Conservation (phyloP, 2,329 filamentous ascomycete species). For the Exophiala sp. region DNA sequence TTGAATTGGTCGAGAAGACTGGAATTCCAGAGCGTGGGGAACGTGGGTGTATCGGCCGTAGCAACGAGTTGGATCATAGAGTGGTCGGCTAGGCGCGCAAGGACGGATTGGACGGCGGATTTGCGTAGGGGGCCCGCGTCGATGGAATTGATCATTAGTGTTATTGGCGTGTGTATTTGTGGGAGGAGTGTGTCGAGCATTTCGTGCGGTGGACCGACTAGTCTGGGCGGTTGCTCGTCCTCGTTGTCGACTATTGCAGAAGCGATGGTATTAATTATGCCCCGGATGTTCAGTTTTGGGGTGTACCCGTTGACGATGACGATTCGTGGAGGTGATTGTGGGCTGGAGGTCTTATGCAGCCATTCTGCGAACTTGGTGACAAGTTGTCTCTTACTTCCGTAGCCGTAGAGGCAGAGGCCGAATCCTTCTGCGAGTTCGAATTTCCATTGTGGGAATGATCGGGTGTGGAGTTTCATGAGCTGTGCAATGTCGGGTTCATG, state of each 20-base stretch:
- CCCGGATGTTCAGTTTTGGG: constrained; percentile 43
- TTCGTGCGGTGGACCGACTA: constrained; percentile 63
- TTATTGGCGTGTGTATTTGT: constrained; percentile 58
- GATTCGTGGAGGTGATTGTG: constrained; percentile 49
- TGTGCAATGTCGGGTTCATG: constrained; percentile 69
- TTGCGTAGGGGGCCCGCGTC: constrained; percentile 76
- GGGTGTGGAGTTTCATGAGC: constrained; percentile 69
- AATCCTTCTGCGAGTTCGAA: constrained; percentile 88
- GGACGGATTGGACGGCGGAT: constrained; percentile 63
- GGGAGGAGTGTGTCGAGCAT: constrained; percentile 65
- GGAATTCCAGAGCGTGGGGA: constrained; percentile 84
- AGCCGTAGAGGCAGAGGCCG: constrained; percentile 87
- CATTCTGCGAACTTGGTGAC: constrained; percentile 72
- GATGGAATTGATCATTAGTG: constrained; percentile 78
- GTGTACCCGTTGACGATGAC: constrained; percentile 83
- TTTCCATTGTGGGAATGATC: constrained; percentile 84
- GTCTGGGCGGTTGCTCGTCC: constrained; percentile 43
- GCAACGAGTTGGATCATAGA: constrained; percentile 69
- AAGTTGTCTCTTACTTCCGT: constrained; percentile 79
- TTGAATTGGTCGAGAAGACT: constrained; percentile 77
- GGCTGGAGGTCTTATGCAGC: constrained; percentile 49
- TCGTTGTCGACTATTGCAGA: constrained; percentile 51
- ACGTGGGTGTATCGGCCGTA: constrained; percentile 84
- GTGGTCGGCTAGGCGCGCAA: constrained; percentile 74
- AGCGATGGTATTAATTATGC: constrained; percentile 58